Evolutionary conservation across 169 alveolate genomes (phyloP), one percentile per base, ranked within the genome.

Genomic region (Eimeria zaria): DNA sequence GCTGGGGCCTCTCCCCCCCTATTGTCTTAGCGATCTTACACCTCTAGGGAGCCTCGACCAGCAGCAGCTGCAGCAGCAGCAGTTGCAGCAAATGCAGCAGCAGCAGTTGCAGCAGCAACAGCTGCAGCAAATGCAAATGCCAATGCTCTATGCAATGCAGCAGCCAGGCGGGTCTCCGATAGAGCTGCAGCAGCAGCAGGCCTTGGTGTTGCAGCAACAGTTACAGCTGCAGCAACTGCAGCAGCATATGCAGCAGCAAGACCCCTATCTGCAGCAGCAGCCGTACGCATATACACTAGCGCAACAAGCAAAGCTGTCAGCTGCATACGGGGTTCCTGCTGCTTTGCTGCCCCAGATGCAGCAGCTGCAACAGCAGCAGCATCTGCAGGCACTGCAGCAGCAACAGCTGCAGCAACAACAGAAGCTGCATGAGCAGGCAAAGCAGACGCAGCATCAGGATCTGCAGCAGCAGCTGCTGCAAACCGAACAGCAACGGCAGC

Each of bases 331-430:
- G 36, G 87, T 76, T 48, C 87, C 87, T 16, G 87, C 87, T 76
- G 87, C 87, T 48, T 76, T 76, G 87, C 55, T 76, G 62, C 87
- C 87, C 0, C 87, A 76, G 51, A 76, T 76, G 87, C 87, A 76
- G 87, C 87, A 76, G 87, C 62, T 76, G 87, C 87, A 76, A 62
- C 87, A 76, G 87, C 87, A 76, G 87, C 87, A 76, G 87, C 87
- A 44, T 39, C 24, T 76, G 62, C 87, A 76, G 39, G 87, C 87
- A 9, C 55, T 76, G 87, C 87, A 76, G 64, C 87, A 76, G 87
- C 87, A 76, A 62, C 87, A 76, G 60, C 60, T 76, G 30, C 80
- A 69, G 80, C 22, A 58, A 12, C 87, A 76, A 33, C 87, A 33
- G 62, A 76, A 76, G 87, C 60, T 76, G 55, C 60, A 39, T n/a